Conservation (phyloP, 2,329 filamentous ascomycete genomes). For the Zymoseptoria passerinii region DNA sequence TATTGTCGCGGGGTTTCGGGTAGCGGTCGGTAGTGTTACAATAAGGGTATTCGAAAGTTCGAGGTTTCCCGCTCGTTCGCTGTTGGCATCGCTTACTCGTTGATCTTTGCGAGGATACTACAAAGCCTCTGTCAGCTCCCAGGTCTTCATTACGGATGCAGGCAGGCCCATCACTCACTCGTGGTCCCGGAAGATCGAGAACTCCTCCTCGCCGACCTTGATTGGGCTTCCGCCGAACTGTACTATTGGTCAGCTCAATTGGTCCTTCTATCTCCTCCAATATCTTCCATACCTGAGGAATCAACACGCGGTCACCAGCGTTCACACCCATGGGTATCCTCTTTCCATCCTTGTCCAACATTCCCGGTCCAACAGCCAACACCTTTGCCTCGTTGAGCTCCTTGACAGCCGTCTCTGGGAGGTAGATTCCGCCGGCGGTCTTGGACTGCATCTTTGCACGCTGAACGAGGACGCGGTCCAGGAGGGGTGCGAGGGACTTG, state of each 20-base stretch:
- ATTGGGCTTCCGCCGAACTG: conserved; percentile 90
- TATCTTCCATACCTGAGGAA: conserved; percentile 65
- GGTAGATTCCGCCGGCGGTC: conserved; percentile 94
- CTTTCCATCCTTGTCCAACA: conserved; percentile 80
- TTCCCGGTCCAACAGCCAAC: conserved; percentile 85
- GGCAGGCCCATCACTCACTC: conserved; percentile 58
- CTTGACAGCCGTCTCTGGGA: conserved; percentile 93
- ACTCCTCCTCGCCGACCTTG: conserved; percentile 97
- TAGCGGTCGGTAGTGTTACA: not conserved
- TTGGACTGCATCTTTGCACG: conserved; percentile 95
- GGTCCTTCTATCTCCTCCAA: not conserved
- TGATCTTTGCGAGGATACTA: conserved; percentile 98
- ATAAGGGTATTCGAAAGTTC: not conserved
- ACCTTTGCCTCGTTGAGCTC: conserved; percentile 98
- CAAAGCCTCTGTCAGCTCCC: conserved; percentile 13
- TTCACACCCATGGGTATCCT: conserved; percentile 74
- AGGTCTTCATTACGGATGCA: not conserved
- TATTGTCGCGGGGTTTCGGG: not conserved
- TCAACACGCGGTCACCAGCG: conserved; percentile 85
- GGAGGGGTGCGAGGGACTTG: conserved; percentile 86
- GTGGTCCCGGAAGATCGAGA: conserved; percentile 89
- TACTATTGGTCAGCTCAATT: conserved; percentile 1
- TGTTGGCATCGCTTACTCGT: conserved; percentile 56
- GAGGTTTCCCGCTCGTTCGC: not conserved
- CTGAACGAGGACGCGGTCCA: conserved; percentile 97